Conservation (phyloP, 495 filamentous ascomycete species). For the Hypoxylon rickii region DNA sequence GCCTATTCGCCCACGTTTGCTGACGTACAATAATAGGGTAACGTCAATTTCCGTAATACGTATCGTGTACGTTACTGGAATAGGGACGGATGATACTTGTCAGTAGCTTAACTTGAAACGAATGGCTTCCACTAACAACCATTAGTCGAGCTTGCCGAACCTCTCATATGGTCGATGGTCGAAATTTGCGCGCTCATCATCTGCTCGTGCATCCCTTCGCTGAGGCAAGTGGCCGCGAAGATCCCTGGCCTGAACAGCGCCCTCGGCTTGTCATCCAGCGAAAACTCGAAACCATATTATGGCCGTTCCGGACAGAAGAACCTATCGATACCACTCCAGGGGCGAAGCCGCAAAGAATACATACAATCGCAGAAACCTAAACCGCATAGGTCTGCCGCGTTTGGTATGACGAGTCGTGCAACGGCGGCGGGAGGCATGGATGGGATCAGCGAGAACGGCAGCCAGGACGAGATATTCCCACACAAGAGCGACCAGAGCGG, state of each 20-base stretch:
- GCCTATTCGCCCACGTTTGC: background rate
- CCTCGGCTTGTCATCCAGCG: constrained; percentile 25
- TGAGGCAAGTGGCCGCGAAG: constrained; percentile 26
- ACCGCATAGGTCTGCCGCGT: background rate
- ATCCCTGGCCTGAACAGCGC: constrained; percentile 28
- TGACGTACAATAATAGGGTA: constrained; percentile 14
- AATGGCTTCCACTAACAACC: background rate
- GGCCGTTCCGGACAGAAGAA: constrained; percentile 1
- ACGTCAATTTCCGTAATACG: constrained; percentile 27
- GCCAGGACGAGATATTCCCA: constrained; percentile 43
- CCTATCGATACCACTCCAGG: constrained; percentile 14
- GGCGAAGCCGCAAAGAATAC: constrained; percentile 9
- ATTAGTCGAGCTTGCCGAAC: constrained; percentile 21
- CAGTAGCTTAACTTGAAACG: background rate
- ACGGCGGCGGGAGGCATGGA: constrained; percentile 16
- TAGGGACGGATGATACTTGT: constrained; percentile 23
- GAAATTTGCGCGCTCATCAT: constrained; percentile 38
- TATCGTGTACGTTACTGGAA: constrained; percentile 20
- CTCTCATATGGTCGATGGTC: constrained; percentile 36
- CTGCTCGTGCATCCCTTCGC: constrained; percentile 38
- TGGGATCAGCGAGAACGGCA: constrained; percentile 21
- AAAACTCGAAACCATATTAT: constrained; percentile 3
- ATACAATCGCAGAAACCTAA: constrained; percentile 24
- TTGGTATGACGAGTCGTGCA: constrained; percentile 23
- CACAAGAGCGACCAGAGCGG: constrained; percentile 22